Conservation (phyloP, 2,329 filamentous ascomycete genomes). For the Emmonsiellopsis sp. region DNA sequence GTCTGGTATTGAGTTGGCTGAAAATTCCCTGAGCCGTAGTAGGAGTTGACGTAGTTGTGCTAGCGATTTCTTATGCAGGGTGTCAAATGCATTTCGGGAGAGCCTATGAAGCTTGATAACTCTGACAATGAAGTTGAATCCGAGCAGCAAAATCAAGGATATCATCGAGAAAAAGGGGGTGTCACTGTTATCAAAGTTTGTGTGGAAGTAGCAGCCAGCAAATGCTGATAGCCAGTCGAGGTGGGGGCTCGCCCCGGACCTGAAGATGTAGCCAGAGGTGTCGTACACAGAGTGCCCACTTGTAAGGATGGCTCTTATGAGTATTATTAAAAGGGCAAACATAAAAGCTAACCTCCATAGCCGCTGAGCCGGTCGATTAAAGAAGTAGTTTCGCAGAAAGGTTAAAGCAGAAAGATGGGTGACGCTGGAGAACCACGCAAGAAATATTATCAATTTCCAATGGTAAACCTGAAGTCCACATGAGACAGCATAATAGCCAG, state of each 20-base stretch:
- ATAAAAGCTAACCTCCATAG: neutral
- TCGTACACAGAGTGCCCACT: neutral
- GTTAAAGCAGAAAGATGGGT: neutral
- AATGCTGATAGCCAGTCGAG: neutral
- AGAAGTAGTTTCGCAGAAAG: neutral
- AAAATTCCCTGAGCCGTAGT: neutral
- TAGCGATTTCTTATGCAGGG: neutral
- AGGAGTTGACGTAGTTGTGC: neutral
- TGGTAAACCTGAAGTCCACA: neutral
- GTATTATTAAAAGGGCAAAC: neutral
- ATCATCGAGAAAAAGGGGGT: neutral
- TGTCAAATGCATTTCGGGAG: neutral
- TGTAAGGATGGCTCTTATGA: neutral
- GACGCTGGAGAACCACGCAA: neutral
- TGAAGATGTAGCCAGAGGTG: neutral
- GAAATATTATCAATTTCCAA: neutral
- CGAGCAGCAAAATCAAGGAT: neutral
- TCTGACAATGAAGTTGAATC: neutral
- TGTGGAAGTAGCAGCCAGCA: neutral
- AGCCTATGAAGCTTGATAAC: neutral
- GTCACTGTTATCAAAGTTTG: neutral
- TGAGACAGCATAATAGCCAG: neutral
- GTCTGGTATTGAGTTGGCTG: neutral
- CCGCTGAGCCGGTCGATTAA: neutral
- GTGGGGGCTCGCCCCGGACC: no score